Evolutionary conservation across 345 rosid species (phyloP).

Genomic region (Camelina sativa): DNA sequence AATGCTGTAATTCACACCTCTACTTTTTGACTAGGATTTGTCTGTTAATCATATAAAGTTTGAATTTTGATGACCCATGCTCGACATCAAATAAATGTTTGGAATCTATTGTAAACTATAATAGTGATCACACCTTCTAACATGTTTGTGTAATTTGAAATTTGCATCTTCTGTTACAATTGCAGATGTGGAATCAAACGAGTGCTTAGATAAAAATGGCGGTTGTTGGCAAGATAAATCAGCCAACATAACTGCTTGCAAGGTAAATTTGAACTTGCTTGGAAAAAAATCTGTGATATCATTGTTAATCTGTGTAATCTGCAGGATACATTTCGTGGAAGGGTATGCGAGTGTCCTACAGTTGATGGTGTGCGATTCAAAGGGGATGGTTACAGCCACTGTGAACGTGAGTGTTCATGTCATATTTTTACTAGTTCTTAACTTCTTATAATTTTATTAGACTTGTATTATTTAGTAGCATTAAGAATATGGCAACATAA

Average conservation of each 20-base stretch:
- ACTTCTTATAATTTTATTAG: background rate
- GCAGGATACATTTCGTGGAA: slow-evolving; percentile 98
- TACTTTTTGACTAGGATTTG: background rate
- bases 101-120: background rate
- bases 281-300: background rate
- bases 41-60: background rate
- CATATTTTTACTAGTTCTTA: background rate
- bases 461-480: background rate
- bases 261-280: slow-evolving; percentile 48
- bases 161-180: slow-evolving; percentile 7
- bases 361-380: slow-evolving; percentile 94
- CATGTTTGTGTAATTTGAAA: background rate
- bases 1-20: background rate
- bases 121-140: background rate
- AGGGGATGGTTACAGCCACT: slow-evolving; percentile 94
- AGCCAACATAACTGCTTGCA: slow-evolving; percentile 93
- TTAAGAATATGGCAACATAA: background rate
- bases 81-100: background rate
- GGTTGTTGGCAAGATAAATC: slow-evolving; percentile 93
- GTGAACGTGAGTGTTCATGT: slow-evolving; percentile 67
- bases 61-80: background rate
- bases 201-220: slow-evolving; percentile 90
- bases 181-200: slow-evolving; percentile 95
- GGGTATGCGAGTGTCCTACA: slow-evolving; percentile 87
- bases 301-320: slow-evolving; percentile 9